Conservation (phyloP, 108 stramenopile species). For the Tribonema minus region DNA sequence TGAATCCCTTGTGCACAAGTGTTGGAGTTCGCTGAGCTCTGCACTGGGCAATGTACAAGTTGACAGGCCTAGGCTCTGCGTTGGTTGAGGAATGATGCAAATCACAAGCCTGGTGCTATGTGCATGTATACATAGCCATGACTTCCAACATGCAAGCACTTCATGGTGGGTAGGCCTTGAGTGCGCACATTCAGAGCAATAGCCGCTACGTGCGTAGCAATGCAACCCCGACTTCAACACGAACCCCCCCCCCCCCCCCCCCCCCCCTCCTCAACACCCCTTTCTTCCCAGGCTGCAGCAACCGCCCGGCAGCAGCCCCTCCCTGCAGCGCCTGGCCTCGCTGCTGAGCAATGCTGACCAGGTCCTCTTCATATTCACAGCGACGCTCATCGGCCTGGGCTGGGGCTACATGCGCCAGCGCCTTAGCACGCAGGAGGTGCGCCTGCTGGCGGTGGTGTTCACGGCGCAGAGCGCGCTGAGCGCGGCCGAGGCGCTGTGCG, state of each 20-base stretch:
- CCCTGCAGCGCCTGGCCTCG: background rate
- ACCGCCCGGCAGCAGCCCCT: background rate
- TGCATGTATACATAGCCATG: too few relatives aligned
- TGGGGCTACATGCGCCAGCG: constrained; percentile 6
- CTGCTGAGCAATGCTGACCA: background rate
- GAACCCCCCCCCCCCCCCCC: background rate
- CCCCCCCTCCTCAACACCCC: background rate
- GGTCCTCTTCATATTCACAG: constrained; percentile 10
- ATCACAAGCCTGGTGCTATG: too few relatives aligned
- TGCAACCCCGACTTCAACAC: background rate
- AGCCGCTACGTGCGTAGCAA: background rate
- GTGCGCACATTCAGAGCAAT: background rate
- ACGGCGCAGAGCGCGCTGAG: background rate
- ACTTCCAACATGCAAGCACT: too few relatives aligned
- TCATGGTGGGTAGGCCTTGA: too few relatives aligned
- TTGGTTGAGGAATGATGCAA: too few relatives aligned
- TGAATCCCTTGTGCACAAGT: too few relatives aligned
- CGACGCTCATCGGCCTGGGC: constrained; percentile 17
- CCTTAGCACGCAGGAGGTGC: constrained; percentile 5
- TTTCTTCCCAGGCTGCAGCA: background rate
- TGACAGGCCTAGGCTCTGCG: too few relatives aligned
- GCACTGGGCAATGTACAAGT: too few relatives aligned
- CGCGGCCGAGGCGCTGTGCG: background rate
- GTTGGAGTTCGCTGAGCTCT: too few relatives aligned
- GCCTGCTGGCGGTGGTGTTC: constrained; percentile 8